These are phyloP conservation scores for Phycomyces nitens DNA, from an alignment of 192 early-diverging fungal genomes.

Conservation along the genomic window DNA sequence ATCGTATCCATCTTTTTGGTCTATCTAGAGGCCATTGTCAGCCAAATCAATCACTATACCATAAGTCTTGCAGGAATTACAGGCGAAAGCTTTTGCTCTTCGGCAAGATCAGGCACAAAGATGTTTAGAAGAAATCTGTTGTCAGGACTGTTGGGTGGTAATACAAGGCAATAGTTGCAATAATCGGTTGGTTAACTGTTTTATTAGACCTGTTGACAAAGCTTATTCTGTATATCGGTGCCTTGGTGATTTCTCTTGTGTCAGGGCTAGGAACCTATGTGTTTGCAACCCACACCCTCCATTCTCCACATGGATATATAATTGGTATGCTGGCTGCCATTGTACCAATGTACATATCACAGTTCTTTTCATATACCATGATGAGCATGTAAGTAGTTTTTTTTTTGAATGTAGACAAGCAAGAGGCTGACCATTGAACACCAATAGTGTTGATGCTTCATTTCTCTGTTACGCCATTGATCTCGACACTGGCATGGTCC, in stretches of 20 bases:
- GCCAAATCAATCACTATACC: slow-evolving; percentile 61
- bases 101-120: slow-evolving; percentile 57
- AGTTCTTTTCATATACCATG: slow-evolving; percentile 66
- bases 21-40: slow-evolving; percentile 42
- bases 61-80: slow-evolving; percentile 69
- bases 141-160: slow-evolving; percentile 52
- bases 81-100: slow-evolving; percentile 56
- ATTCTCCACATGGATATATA: slow-evolving; percentile 63
- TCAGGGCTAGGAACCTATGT: slow-evolving; percentile 59
- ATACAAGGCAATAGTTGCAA: background rate
- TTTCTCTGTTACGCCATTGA: slow-evolving; percentile 82
- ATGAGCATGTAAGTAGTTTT: slow-evolving; percentile 64
- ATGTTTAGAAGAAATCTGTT: slow-evolving; percentile 76
- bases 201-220: slow-evolving; percentile 51
- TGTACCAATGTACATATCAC: slow-evolving; percentile 63
- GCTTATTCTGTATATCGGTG: slow-evolving; percentile 56
- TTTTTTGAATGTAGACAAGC: background rate
- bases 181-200: too few relatives aligned
- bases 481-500: slow-evolving; percentile 59
- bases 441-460: slow-evolving; percentile 64
- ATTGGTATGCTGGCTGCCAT: slow-evolving; percentile 56
- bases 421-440: background rate
- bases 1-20: slow-evolving; percentile 32
- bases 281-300: slow-evolving; percentile 50
- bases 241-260: slow-evolving; percentile 49